A percentile compares a stretch with the other conserved stretches of the same genome.
These are phyloP conservation scores for Fusarium lateritium DNA, from an alignment of 2,329 filamentous ascomycete species.

Conservation along the genomic window DNA sequence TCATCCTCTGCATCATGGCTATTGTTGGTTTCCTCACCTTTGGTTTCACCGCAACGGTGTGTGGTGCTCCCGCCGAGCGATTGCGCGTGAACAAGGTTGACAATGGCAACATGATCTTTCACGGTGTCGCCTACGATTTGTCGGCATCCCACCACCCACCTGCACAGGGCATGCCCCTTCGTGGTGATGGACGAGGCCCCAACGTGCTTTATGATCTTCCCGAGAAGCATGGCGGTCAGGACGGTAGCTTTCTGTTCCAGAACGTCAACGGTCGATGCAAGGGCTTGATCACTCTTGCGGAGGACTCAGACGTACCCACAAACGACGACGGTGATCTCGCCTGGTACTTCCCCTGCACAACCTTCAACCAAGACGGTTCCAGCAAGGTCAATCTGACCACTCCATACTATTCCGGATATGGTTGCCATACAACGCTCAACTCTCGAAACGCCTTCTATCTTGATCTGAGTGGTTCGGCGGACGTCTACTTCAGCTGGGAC, in stretches of 20 bases:
- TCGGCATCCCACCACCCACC: slow-evolving; percentile 82
- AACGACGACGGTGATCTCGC: slow-evolving; percentile 81
- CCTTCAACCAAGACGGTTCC: slow-evolving; percentile 95
- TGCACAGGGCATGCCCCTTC: slow-evolving; percentile 80
- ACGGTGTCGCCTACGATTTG: slow-evolving; percentile 91
- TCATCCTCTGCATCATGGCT: slow-evolving; percentile 89
- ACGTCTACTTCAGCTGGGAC: slow-evolving; percentile 97
- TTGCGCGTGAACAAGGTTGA: slow-evolving; percentile 87
- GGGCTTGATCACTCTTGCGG: slow-evolving; percentile 81
- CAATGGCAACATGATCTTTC: slow-evolving; percentile 93
- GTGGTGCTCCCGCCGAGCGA: slow-evolving; percentile 78
- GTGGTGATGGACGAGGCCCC: slow-evolving; percentile 64
- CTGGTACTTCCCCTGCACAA: slow-evolving; percentile 96
- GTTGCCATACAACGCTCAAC: slow-evolving; percentile 83
- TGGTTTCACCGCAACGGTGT: slow-evolving; percentile 92
- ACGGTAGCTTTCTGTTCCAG: slow-evolving; percentile 97
- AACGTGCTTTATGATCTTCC: slow-evolving; percentile 93
- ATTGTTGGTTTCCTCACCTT: slow-evolving; percentile 97
- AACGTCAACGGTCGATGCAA: slow-evolving; percentile 99
- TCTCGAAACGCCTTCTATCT: slow-evolving; percentile 83
- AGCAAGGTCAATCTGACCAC: slow-evolving; percentile 80
- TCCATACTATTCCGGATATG: slow-evolving; percentile 85
- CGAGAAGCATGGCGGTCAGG: slow-evolving; percentile 85
- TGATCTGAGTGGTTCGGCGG: slow-evolving; percentile 76
- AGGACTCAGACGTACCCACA: slow-evolving; percentile 83